Conservation (phyloP, 495 filamentous ascomycete species). For the Tirmania nivea region DNA sequence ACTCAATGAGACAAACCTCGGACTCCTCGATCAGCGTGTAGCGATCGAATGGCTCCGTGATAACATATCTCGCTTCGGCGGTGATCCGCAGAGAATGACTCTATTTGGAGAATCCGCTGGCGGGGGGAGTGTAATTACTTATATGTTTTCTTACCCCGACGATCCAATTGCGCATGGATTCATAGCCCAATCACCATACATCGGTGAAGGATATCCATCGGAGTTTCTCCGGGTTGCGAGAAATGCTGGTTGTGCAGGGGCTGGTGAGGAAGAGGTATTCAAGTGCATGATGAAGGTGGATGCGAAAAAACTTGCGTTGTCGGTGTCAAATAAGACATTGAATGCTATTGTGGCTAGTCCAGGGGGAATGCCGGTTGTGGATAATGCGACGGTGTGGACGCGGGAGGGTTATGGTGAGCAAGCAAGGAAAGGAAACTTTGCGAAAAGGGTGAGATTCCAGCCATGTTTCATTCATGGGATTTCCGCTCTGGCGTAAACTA, state of each 20-base stretch:
- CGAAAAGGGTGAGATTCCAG: not conserved
- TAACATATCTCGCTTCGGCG: slow-evolving; percentile 48
- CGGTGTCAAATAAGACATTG: not conserved
- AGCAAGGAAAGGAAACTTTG: not conserved
- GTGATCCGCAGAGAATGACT: slow-evolving; percentile 36
- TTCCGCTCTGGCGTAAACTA: not conserved
- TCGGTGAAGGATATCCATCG: not conserved
- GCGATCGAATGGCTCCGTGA: slow-evolving; percentile 41
- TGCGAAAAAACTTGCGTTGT: not conserved
- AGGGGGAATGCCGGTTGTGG: not conserved
- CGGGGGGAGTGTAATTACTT: slow-evolving; percentile 3
- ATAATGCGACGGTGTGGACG: not conserved
- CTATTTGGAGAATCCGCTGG: slow-evolving; percentile 36
- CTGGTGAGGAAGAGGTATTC: not conserved
- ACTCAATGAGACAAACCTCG: slow-evolving; percentile 26
- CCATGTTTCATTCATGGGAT: not conserved
- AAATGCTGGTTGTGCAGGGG: not conserved
- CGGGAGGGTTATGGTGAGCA: not conserved
- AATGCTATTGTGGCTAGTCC: no score
- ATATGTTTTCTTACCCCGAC: not conserved
- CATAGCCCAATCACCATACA: not conserved
- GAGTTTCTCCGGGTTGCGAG: not conserved
- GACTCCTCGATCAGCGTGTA: slow-evolving; percentile 44
- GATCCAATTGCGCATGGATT: not conserved
- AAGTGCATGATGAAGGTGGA: not conserved